These are phyloP conservation scores for Aureobasidium namibiae DNA, from an alignment of 2,329 filamentous ascomycete species.

Conservation along the genomic window DNA sequence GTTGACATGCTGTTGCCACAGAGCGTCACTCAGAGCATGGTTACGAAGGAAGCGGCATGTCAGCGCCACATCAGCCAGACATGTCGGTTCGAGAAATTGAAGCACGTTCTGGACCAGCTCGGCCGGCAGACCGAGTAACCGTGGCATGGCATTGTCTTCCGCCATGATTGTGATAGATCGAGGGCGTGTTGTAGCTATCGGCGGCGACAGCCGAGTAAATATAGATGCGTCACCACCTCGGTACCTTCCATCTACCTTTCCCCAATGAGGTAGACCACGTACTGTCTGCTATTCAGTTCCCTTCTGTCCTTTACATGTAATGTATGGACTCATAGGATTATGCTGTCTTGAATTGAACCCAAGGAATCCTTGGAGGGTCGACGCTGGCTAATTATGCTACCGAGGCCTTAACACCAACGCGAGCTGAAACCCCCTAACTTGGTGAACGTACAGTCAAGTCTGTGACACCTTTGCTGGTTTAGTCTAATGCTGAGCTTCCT, in stretches of 20 bases:
- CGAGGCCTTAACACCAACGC: neutral
- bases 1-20: constrained; percentile 67
- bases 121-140: constrained; percentile 53
- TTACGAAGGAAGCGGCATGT: constrained; percentile 54
- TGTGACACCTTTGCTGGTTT: neutral
- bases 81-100: constrained; percentile 53
- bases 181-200: neutral
- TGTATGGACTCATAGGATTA: neutral
- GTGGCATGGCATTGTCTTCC: neutral
- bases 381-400: neutral
- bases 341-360: neutral
- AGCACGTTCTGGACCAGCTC: constrained; percentile 72
- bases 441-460: neutral
- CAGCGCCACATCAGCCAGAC: constrained; percentile 52
- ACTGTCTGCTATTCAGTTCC: neutral
- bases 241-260: neutral
- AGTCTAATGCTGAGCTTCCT: constrained; percentile 1
- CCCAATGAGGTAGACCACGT: too few relatives aligned
- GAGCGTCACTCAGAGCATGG: constrained; percentile 55
- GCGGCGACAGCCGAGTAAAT: constrained; percentile 1
- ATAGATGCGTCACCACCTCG: constrained; percentile 4
- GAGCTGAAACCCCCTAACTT: neutral
- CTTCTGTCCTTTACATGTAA: neutral
- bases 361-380: neutral
- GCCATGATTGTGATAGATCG: constrained; percentile 5